Percentiles rank a stretch among this genome's conserved stretches.
Conservation (phyloP, 2,329 filamentous ascomycete species). For the Trichothecium sympodiale region DNA sequence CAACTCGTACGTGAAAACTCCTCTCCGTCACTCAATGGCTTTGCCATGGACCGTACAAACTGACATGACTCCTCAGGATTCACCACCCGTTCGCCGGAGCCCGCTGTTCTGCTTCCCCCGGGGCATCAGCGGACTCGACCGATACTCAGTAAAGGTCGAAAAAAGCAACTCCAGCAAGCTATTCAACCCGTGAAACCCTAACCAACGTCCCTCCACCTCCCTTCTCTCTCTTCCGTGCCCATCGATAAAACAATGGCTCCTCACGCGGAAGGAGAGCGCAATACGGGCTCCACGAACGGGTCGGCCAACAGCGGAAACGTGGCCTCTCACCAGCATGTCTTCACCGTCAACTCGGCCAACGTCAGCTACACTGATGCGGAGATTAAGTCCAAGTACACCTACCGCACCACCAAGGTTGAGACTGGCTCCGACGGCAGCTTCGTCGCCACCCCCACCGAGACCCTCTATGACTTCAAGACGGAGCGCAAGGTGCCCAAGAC, state of each 20-base stretch:
- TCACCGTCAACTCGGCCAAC: slow-evolving; percentile 85
- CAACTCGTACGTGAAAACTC: slow-evolving; percentile 63
- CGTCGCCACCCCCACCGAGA: slow-evolving; percentile 78
- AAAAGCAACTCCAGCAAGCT: slow-evolving; percentile 16
- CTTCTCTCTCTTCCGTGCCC: slow-evolving; percentile 10
- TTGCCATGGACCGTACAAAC: slow-evolving; percentile 4
- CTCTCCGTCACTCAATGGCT: background rate
- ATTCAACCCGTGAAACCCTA: slow-evolving; percentile 13
- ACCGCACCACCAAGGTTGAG: slow-evolving; percentile 81
- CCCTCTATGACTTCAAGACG: slow-evolving; percentile 93
- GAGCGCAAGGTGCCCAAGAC: slow-evolving; percentile 87
- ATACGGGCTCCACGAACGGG: slow-evolving; percentile 38
- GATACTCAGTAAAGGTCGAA: slow-evolving; percentile 42
- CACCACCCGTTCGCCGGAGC: slow-evolving; percentile 95
- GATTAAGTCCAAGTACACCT: slow-evolving; percentile 91
- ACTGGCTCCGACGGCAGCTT: slow-evolving; percentile 63
- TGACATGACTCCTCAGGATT: slow-evolving; percentile 43
- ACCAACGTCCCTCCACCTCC: slow-evolving; percentile 5
- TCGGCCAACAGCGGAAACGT: slow-evolving; percentile 21
- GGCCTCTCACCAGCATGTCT: slow-evolving; percentile 49
- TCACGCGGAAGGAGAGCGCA: slow-evolving; percentile 54
- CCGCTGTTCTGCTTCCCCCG: slow-evolving; percentile 84
- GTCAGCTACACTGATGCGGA: slow-evolving; percentile 80
- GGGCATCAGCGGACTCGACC: slow-evolving; percentile 64
- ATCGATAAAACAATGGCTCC: slow-evolving; percentile 65